phyloP scores from a whole-genome alignment of 108 stramenopile species.

The Epithemia pelagica region DNA sequence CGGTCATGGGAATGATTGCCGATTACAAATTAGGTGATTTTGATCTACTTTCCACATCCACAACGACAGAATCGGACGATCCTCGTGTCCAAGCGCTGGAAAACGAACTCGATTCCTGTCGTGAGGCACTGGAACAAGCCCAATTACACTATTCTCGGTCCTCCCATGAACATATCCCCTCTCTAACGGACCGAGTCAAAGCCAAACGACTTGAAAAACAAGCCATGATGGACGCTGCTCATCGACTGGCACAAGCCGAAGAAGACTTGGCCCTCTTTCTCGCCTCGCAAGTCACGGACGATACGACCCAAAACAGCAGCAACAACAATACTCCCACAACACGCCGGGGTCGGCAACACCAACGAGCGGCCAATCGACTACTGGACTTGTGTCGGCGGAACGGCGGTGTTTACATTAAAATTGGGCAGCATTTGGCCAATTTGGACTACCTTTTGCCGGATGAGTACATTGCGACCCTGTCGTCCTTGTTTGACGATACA shows the following conservation, averaged over 20 bases:
- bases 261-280: slow-evolving; percentile 23
- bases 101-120: slow-evolving; percentile 20
- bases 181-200: slow-evolving; percentile 1
- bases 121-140: slow-evolving; percentile 44
- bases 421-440: slow-evolving; percentile 90
- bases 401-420: slow-evolving; percentile 83
- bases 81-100: too few species aligned
- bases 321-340: too few species aligned
- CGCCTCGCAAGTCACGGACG: background rate
- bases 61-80: too few species aligned
- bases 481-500: slow-evolving; percentile 74
- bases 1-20: slow-evolving; percentile 41
- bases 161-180: slow-evolving; percentile 6
- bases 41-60: slow-evolving; percentile 8
- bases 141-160: slow-evolving; percentile 46
- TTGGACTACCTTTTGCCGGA: slow-evolving; percentile 85
- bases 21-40: slow-evolving; percentile 55
- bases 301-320: slow-evolving; percentile 6
- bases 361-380: slow-evolving; percentile 57
- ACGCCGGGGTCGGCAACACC: slow-evolving; percentile 27
- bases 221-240: slow-evolving; percentile 49
- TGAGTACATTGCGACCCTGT: slow-evolving; percentile 74
- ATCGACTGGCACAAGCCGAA: slow-evolving; percentile 40
- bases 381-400: slow-evolving; percentile 76
- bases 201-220: slow-evolving; percentile 40